Evolutionary conservation across 2,329 filamentous ascomycete species (phyloP), one percentile per base, ranked within the genome.

Genomic region (Hymenoscyphus linearis): DNA sequence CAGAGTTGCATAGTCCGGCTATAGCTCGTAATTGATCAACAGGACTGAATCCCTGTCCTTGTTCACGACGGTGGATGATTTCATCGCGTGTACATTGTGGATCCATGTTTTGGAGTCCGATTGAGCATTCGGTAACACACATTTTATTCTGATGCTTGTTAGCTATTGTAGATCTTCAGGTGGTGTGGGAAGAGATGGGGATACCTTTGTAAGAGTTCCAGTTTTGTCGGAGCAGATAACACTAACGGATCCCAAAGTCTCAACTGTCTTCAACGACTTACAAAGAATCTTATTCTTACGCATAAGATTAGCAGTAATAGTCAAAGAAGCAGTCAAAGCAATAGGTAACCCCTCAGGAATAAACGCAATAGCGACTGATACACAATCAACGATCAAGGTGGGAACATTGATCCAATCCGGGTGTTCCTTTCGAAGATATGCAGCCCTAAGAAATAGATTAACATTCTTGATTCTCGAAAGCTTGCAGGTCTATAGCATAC

Each of bases 151-250:
- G 18, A 25, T 12, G 64, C n/a, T 10, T 3, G 35, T 35, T 18
- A 36, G 25, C 64, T 16, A n/a, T n/a, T n/a, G n/a, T n/a, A 67
- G 57, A 34, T 36, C 5, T 84, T 0, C 70, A 73, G n/a, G 25
- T 18, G 3, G 34, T 18, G 25, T 14, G 25, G 5, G 2, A n/a
- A 56, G 16, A 25, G 4, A 47, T 13, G 3, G 57, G 14, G 3
- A 36, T 53, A 68, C 69, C 58, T 71, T 71, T 4, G 86, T 89
- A 60, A 89, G 75, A 0, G 86, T 89, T 3, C 89, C 89, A 0
- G 88, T 91, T 76, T 91, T 91, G 72, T 91, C 89, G 0, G 87
- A 90, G 71, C 88, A 90, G 47, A 92, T 86, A 7, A 90, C 83
- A 0, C 86, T 88, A 1, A 91, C 88, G 0, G 85, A 81, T 0